Conservation (phyloP, 2,329 filamentous ascomycete species). For the Paramyrothecium roridum region DNA sequence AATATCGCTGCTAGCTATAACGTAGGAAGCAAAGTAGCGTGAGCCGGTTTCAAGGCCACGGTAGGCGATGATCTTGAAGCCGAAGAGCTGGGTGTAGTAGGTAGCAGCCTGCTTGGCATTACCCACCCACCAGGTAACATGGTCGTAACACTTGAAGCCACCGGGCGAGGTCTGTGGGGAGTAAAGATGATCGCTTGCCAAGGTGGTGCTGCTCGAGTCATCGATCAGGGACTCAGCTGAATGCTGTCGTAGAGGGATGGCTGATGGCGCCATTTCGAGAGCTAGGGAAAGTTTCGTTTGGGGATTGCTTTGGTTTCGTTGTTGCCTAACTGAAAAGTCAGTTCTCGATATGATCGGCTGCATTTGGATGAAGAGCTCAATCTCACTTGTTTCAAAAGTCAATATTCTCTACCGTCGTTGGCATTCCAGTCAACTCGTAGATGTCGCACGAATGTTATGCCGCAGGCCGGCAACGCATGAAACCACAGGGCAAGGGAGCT, state of each 20-base stretch:
- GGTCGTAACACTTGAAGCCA: slow-evolving; percentile 57
- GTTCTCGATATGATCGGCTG: no score
- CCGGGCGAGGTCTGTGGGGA: slow-evolving; percentile 24
- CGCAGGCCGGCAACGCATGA: no score
- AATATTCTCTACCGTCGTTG: no score
- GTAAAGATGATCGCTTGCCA: not conserved
- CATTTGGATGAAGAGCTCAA: no score
- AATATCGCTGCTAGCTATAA: slow-evolving; percentile 66
- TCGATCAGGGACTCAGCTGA: not conserved
- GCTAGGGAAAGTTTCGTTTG: not conserved
- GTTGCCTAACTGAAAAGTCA: no score
- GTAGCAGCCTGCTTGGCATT: slow-evolving; percentile 82
- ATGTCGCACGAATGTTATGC: no score
- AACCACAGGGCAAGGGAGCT: no score
- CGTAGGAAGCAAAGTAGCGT: slow-evolving; percentile 69
- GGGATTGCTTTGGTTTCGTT: not conserved
- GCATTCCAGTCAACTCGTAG: no score
- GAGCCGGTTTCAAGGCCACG: slow-evolving; percentile 74
- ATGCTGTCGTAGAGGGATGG: not conserved
- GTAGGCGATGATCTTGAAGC: slow-evolving; percentile 72
- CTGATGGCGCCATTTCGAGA: not conserved
- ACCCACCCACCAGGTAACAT: slow-evolving; percentile 82
- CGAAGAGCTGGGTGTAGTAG: slow-evolving; percentile 78
- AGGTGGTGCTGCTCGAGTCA: not conserved
- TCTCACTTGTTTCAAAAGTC: no score